Base-by-base conservation (phyloP, 2,329 filamentous ascomycete genomes). In the Diaporthe sp. region DNA sequence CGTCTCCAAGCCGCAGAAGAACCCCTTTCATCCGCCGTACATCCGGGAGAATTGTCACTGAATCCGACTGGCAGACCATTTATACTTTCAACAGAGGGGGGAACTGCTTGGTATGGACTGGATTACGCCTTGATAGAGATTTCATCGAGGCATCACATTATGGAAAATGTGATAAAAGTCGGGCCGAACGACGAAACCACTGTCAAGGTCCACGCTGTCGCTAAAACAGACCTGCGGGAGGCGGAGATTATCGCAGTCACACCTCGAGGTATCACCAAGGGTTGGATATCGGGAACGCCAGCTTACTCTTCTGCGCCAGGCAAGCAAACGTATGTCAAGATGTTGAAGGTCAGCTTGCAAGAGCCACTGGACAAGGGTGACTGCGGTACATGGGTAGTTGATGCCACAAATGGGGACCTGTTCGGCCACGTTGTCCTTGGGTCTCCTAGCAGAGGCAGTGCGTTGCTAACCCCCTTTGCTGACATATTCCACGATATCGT, bases 401-500 rank as follows among this genome's bases (percentile, higher is more conserved):
- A 68, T 13, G 34, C 34, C 8, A 15, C 6, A 25, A 28, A 1
- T 12, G 69, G 68, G 19, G 46, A 68, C 28, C 19, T 75, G 0
- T 68, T 68, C 22, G 74, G 69, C 19, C 74, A 75, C 5, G 67
- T 75, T 12, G 49, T 75, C 22, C 39, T 71, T 2, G 74, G 74
- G 15, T 58, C 49, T 49, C 67, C 74, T 13, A 37, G 31, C 4
- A 31, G 61, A 8, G 31, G 51, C 6, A 37, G 4, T 28, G 74
- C 49, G 9, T 42, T 75, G 8, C 1, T 75, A 0, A 44, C 49
- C 2, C 58, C 69, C 1, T 70, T 70, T n/a, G 15, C 67, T 2
- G 67, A 59, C 5, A 57, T 74, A 6, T 62, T 74, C 17, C 37
- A 59, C 19, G 67, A 71, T 25, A 49, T 74, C 8, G 2, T n/a